These are phyloP conservation scores for Hyaloscypha bicolor DNA, from an alignment of 495 filamentous ascomycete species.

Conservation along the genomic window DNA sequence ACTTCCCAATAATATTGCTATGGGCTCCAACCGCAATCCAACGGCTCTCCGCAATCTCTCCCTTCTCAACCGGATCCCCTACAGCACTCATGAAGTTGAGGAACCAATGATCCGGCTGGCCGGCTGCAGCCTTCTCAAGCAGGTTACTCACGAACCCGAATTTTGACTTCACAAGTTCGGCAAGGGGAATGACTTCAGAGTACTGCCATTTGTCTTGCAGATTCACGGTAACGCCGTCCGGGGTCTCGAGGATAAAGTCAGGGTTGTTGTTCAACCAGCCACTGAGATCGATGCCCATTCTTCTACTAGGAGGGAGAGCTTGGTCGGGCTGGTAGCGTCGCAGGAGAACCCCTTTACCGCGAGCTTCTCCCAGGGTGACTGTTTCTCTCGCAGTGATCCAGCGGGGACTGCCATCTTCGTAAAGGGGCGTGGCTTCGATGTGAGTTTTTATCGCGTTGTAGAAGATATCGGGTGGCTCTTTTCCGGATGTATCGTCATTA, in stretches of 20 bases:
- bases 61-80: conserved; percentile 37
- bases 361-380: conserved; percentile 18
- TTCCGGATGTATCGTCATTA: conserved; percentile 26
- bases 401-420: conserved; percentile 13
- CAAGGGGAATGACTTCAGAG: conserved; percentile 32
- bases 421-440: conserved; percentile 25
- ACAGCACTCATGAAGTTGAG: conserved; percentile 39
- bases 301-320: background rate
- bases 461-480: conserved; percentile 22
- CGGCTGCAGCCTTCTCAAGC: conserved; percentile 29
- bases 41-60: conserved; percentile 36
- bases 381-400: conserved; percentile 23
- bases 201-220: conserved; percentile 40
- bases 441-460: conserved; percentile 31
- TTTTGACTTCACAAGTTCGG: conserved; percentile 33
- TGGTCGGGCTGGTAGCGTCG: conserved; percentile 22
- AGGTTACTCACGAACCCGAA: conserved; percentile 28
- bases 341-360: conserved; percentile 25
- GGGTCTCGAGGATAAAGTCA: conserved; percentile 35
- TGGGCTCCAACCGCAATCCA: conserved; percentile 39
- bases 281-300: conserved; percentile 27
- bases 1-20: conserved; percentile 31
- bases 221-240: conserved; percentile 24
- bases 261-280: conserved; percentile 27
- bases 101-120: conserved; percentile 31